phyloP scores from a whole-genome alignment of 106 monocot species.

The Dioscorea zingiberensis region DNA sequence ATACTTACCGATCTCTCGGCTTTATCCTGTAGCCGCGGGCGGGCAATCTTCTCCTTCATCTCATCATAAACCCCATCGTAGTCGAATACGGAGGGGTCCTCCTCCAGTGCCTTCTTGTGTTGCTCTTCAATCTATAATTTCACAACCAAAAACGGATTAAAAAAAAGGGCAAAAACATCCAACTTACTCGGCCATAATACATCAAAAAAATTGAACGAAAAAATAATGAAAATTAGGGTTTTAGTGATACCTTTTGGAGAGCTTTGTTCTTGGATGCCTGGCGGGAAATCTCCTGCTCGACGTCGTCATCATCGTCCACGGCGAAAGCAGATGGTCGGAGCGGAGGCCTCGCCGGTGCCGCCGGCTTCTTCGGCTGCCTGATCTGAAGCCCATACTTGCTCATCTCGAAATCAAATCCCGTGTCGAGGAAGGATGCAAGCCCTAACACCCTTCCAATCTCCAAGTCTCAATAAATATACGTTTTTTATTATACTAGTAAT shows the following conservation, averaged over 20 bases:
- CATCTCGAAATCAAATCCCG: slow-evolving; percentile 10
- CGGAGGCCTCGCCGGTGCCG: slow-evolving; percentile 17
- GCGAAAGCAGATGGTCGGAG: slow-evolving; percentile 11
- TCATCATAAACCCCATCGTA: slow-evolving; percentile 90
- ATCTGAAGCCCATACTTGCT: slow-evolving; percentile 62
- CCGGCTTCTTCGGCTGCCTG: slow-evolving; percentile 21
- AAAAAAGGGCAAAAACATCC: too few relatives aligned
- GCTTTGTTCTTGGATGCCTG: slow-evolving; percentile 41
- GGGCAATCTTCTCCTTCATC: slow-evolving; percentile 69
- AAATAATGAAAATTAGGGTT: not conserved
- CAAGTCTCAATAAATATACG: too few relatives aligned
- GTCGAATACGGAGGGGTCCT: slow-evolving; percentile 82
- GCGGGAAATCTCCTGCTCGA: slow-evolving; percentile 46
- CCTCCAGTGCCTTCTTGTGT: slow-evolving; percentile 78
- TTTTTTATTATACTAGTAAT: too few relatives aligned
- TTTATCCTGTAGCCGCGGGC: slow-evolving; percentile 51
- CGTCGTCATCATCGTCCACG: slow-evolving; percentile 44
- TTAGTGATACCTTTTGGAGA: slow-evolving; percentile 28
- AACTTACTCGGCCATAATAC: not conserved
- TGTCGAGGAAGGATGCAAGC: not conserved
- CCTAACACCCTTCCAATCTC: too few relatives aligned
- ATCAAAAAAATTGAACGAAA: not conserved
- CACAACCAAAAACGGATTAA: not conserved
- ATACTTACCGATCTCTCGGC: slow-evolving; percentile 55
- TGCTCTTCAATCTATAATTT: slow-evolving; percentile 52